These are phyloP conservation scores for Jaenimonas drosophilae DNA, from an alignment of 208 protist species.

Conservation along the genomic window DNA sequence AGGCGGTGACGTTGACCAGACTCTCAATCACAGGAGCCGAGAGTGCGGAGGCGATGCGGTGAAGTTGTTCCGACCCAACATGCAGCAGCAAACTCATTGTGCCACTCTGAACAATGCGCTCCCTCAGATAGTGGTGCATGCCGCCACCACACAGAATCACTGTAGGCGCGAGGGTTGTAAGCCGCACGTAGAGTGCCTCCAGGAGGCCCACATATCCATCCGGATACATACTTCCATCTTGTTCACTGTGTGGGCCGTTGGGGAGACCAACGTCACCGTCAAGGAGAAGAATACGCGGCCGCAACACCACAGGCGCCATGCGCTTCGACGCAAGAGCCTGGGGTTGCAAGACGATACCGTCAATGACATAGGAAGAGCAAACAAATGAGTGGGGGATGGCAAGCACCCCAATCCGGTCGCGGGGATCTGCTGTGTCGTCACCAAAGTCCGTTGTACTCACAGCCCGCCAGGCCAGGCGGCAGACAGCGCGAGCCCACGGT, in stretches of 20 bases:
- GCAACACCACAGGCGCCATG: conserved; percentile 19
- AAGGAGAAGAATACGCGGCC: conserved; percentile 54
- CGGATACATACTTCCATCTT: too few relatives aligned
- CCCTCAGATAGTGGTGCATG: conserved; percentile 74
- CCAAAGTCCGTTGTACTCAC: too few relatives aligned
- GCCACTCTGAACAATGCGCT: conserved; percentile 25
- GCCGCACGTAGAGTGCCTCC: conserved; percentile 64
- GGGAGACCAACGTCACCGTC: conserved; percentile 33
- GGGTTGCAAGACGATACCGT: conserved; percentile 11
- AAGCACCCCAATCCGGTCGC: too few relatives aligned
- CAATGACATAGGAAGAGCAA: too few relatives aligned
- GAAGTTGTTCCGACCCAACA: conserved; percentile 24
- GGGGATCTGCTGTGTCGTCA: too few relatives aligned
- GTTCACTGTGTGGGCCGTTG: too few relatives aligned
- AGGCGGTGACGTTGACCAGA: too few relatives aligned
- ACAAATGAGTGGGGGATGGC: too few relatives aligned
- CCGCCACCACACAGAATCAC: conserved; percentile 63
- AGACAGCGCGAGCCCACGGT: too few relatives aligned
- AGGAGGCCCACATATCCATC: conserved; percentile 59
- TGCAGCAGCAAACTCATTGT: conserved; percentile 44
- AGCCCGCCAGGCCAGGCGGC: too few relatives aligned
- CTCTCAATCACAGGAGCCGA: too few relatives aligned
- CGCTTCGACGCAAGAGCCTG: conserved; percentile 17
- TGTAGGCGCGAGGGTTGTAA: conserved; percentile 38
- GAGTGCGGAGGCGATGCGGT: conserved; percentile 32